Evolutionary conservation across 1,139 yeast genomes (phyloP), one percentile per base, ranked within the genome.

Genomic region (Suhomyces anneliseae): DNA sequence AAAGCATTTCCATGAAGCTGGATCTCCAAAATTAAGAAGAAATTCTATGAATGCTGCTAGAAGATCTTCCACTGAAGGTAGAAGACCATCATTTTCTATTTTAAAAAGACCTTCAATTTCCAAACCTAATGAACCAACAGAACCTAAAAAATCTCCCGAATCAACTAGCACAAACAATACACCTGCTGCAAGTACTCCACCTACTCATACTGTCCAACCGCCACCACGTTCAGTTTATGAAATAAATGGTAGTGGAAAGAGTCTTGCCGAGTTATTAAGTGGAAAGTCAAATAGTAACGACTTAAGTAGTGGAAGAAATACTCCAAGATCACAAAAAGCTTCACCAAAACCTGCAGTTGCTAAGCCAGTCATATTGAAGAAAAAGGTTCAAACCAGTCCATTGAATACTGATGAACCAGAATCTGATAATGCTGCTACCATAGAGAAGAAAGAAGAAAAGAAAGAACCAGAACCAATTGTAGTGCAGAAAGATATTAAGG

Each of bases 361-460:
- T 7, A 73, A 72, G 47, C 78, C 78, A 1, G 65, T 70, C 2
- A 66, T 74, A 33, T 67, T 74, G 58, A 73, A 72, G 59, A 74
- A 74, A 59, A 74, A 71, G 52, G 51, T 53, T 7, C 47, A 51
- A 1, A 32, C 56, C 9, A 45, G 48, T 8, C 7, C 44, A 3
- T 31, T 40, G 26, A 27, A 37, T 29, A 37, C 34, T 2, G 47
- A 34, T 33, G 47, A 15, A 10, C 27, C 42, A 34, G 37, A 33
- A 6, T 4, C 27, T 11, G 29, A 27, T 12, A n/a, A 27, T 36
- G 27, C 27, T 36, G 19, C 11, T 9, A 3, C 32, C 4, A 29
- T 29, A 36, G 26, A 35, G 3, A 19, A 19, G n/a, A 19, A 12
- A 8, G 38, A 35, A 12, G 38, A 36, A 7, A 36, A 15, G 6